These are phyloP conservation scores for Vaccinium myrtillus DNA, from an alignment of 148 eudicot genomes.

Conservation along the genomic window DNA sequence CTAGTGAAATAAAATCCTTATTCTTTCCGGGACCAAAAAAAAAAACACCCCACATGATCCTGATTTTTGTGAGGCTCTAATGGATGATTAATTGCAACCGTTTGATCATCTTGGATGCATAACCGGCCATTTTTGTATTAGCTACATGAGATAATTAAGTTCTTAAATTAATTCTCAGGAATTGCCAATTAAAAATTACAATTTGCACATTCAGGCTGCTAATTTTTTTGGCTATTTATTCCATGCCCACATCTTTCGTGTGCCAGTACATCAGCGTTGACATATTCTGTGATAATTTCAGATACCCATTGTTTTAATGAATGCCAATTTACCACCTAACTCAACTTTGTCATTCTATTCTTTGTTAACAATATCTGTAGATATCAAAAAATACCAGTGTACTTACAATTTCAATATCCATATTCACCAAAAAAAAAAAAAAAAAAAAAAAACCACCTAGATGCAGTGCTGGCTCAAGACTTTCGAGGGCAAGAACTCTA, in stretches of 20 bases:
- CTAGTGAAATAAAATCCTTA: too few relatives aligned
- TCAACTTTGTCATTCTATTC: not conserved
- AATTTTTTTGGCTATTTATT: not conserved
- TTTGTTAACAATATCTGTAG: not conserved
- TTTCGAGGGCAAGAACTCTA: too few relatives aligned
- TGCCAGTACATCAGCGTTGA: not conserved
- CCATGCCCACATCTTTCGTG: not conserved
- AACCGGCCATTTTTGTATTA: not conserved
- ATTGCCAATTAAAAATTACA: not conserved
- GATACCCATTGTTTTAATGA: not conserved
- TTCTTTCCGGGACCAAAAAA: too few relatives aligned
- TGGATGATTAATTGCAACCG: not conserved
- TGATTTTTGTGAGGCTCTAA: not conserved
- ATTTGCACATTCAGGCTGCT: not conserved
- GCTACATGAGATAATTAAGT: not conserved
- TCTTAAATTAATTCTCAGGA: not conserved
- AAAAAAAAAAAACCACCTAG: too few relatives aligned
- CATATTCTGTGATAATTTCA: not conserved
- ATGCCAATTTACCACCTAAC: not conserved
- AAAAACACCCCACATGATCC: not conserved
- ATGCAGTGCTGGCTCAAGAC: too few relatives aligned
- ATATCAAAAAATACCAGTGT: not conserved
- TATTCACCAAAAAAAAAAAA: too few relatives aligned
- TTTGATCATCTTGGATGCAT: not conserved
- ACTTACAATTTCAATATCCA: not conserved